Evolutionary conservation across 768 basidiomycete species (phyloP).

Genomic region (Candolleomyces eurysporus): DNA sequence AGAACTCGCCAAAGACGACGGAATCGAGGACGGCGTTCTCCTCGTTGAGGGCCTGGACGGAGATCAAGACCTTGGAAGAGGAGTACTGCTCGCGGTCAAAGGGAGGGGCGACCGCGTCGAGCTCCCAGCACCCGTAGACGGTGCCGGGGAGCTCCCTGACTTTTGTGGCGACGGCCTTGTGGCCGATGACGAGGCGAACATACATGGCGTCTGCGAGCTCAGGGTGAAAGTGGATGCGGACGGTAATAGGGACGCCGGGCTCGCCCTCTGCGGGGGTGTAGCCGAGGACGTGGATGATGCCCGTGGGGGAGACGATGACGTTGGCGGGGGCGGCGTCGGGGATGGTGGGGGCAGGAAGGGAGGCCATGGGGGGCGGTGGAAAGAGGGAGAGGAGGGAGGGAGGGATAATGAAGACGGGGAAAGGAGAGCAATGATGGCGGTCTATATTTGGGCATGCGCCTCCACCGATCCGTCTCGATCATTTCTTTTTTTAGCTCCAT

Average conservation of each 20-base stretch:
- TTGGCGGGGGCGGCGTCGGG: slow-evolving; percentile 14
- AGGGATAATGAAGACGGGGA: slow-evolving; percentile 1
- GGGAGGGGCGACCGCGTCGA: slow-evolving; percentile 60
- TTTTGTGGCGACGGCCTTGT: slow-evolving; percentile 63
- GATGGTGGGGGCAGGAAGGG: slow-evolving; percentile 3
- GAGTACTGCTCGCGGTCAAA: slow-evolving; percentile 41
- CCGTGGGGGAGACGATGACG: slow-evolving; percentile 44
- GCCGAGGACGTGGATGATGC: slow-evolving; percentile 62
- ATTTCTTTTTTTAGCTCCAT: slow-evolving; percentile 5
- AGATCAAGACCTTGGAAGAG: slow-evolving; percentile 48
- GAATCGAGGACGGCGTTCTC: slow-evolving; percentile 58
- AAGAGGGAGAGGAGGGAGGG: slow-evolving; percentile 5
- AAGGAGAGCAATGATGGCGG: slow-evolving; percentile 12
- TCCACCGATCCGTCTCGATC: slow-evolving; percentile 14
- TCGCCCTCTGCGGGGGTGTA: slow-evolving; percentile 67
- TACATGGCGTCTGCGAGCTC: slow-evolving; percentile 50
- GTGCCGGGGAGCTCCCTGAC: slow-evolving; percentile 53
- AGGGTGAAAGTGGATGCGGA: slow-evolving; percentile 59
- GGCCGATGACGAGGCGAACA: slow-evolving; percentile 74
- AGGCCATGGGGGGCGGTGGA: slow-evolving; percentile 4
- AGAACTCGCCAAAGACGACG: slow-evolving; percentile 70
- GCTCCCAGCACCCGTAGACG: slow-evolving; percentile 57
- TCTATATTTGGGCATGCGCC: slow-evolving; percentile 11
- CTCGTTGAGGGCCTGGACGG: slow-evolving; percentile 61
- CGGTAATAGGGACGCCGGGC: slow-evolving; percentile 59